Evolutionary conservation across 805 yeast genomes (phyloP).

Genomic region (Wickerhamiella brachini): DNA sequence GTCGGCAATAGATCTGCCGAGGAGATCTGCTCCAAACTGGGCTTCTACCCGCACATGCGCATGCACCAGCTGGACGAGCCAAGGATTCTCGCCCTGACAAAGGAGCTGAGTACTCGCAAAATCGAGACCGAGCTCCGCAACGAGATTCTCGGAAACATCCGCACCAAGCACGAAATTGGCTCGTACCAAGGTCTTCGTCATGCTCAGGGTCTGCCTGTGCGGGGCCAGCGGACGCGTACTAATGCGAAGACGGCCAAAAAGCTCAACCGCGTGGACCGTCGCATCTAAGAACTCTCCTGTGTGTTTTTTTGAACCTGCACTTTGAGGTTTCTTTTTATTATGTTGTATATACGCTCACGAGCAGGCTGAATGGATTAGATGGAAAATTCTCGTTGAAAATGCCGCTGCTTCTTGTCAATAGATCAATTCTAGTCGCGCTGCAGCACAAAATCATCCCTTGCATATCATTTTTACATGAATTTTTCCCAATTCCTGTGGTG

Average conservation of each 20-base stretch:
- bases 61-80: constrained; percentile 86
- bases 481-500: not conserved
- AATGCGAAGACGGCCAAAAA: constrained; percentile 84
- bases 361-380: no score
- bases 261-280: constrained; percentile 57
- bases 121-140: constrained; percentile 68
- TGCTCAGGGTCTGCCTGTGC: constrained; percentile 62
- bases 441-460: no score
- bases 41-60: constrained; percentile 86
- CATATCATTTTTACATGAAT: not conserved
- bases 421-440: no score
- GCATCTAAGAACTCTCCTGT: constrained; percentile 12
- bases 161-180: constrained; percentile 65
- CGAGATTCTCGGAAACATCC: constrained; percentile 53
- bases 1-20: constrained; percentile 65
- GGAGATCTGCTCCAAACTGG: constrained; percentile 70
- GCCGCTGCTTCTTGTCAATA: no score
- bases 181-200: constrained; percentile 84
- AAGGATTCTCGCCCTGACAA: constrained; percentile 71
- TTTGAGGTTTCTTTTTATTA: not conserved
- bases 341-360: not conserved
- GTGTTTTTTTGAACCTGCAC: no score
- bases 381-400: no score
- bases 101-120: constrained; percentile 69
- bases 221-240: constrained; percentile 84